A percentile compares a stretch with the other conserved stretches of the same genome.
phyloP scores from a whole-genome alignment of 768 basidiomycete species.

The Collybia sordida region DNA sequence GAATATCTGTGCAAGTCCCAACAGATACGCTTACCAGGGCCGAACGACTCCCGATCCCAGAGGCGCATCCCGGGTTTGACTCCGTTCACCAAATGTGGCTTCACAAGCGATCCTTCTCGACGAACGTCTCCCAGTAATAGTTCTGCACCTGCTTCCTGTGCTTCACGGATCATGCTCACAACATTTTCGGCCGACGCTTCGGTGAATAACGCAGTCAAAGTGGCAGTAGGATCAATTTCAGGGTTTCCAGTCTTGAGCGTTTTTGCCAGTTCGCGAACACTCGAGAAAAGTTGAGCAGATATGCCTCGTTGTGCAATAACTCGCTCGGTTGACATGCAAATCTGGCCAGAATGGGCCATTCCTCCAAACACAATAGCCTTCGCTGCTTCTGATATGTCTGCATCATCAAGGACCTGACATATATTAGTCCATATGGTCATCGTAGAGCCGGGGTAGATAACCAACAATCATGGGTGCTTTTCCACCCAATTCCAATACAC shows the following conservation, averaged over 20 bases:
- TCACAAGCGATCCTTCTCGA: slow-evolving; percentile 39
- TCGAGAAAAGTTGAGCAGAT: slow-evolving; percentile 31
- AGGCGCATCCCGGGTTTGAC: slow-evolving; percentile 48
- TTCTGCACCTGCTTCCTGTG: slow-evolving; percentile 42
- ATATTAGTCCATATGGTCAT: not conserved
- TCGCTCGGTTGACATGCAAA: slow-evolving; percentile 61
- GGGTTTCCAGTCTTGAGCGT: slow-evolving; percentile 40
- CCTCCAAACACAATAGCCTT: slow-evolving; percentile 45
- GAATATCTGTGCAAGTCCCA: not conserved
- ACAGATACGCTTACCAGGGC: slow-evolving; percentile 39
- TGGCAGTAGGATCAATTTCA: slow-evolving; percentile 20
- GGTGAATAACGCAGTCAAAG: slow-evolving; percentile 41
- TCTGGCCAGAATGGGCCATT: slow-evolving; percentile 49
- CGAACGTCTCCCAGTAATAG: slow-evolving; percentile 42
- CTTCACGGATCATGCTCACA: slow-evolving; percentile 42
- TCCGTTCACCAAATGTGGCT: slow-evolving; percentile 50
- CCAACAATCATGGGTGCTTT: slow-evolving; percentile 52
- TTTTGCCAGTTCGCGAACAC: slow-evolving; percentile 30
- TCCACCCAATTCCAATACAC: slow-evolving; percentile 55
- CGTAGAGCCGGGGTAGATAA: not conserved
- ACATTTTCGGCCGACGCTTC: slow-evolving; percentile 46
- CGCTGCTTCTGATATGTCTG: slow-evolving; percentile 52
- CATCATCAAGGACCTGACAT: slow-evolving; percentile 49
- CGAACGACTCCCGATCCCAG: slow-evolving; percentile 64
- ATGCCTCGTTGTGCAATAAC: slow-evolving; percentile 49